Percentiles rank a stretch among this genome's conserved stretches.
phyloP scores from a whole-genome alignment of 495 filamentous ascomycete genomes.

The Neurospora hispaniola region DNA sequence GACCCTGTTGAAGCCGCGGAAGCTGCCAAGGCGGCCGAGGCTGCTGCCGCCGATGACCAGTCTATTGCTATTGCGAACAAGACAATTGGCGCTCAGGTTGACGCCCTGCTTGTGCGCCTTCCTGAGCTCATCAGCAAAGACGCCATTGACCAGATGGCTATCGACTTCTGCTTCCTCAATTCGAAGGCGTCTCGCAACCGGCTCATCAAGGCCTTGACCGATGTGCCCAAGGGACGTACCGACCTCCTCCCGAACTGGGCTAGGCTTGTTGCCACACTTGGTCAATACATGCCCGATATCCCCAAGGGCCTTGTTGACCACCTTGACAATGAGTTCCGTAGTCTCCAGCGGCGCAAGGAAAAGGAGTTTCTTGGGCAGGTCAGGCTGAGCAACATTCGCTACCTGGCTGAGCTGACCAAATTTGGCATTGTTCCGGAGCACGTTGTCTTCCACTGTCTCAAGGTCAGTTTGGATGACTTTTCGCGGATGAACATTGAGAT shows the following conservation, averaged over 20 bases:
- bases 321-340: slow-evolving; percentile 94
- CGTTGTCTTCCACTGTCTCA: slow-evolving; percentile 97
- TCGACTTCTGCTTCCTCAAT: slow-evolving; percentile 97
- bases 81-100: slow-evolving; percentile 93
- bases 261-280: slow-evolving; percentile 85
- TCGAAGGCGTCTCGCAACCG: slow-evolving; percentile 95
- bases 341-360: slow-evolving; percentile 92
- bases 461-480: slow-evolving; percentile 94
- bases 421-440: slow-evolving; percentile 98
- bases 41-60: slow-evolving; percentile 61
- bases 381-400: slow-evolving; percentile 87
- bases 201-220: slow-evolving; percentile 83
- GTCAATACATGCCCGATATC: slow-evolving; percentile 86
- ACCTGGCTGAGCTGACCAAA: slow-evolving; percentile 94
- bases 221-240: slow-evolving; percentile 84
- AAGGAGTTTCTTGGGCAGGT: slow-evolving; percentile 96
- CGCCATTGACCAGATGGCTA: slow-evolving; percentile 76
- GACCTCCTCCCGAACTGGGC: slow-evolving; percentile 89
- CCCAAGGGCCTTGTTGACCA: slow-evolving; percentile 86
- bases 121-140: slow-evolving; percentile 89
- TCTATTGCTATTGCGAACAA: slow-evolving; percentile 95
- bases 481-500: slow-evolving; percentile 98
- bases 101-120: slow-evolving; percentile 76
- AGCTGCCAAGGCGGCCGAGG: slow-evolving; percentile 38
- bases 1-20: slow-evolving; percentile 39